Conservation (phyloP, 1,139 yeast genomes). For the Kodamaea anthophila region DNA sequence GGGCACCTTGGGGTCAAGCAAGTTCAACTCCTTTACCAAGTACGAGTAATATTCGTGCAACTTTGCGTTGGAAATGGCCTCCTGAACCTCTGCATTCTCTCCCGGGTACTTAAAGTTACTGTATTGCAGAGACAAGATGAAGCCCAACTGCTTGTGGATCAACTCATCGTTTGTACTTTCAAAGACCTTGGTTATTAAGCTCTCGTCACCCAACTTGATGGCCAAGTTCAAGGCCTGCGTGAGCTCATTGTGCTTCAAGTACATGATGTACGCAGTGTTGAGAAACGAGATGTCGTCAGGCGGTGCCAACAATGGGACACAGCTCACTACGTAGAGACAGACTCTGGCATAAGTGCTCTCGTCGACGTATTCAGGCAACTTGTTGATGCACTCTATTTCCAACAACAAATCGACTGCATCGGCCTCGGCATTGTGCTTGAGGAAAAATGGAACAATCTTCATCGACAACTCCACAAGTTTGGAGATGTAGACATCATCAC, state of each 20-base stretch:
- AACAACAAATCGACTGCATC: slow-evolving; percentile 92
- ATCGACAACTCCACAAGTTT: slow-evolving; percentile 62
- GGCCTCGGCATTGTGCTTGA: slow-evolving; percentile 95
- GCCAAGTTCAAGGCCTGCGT: slow-evolving; percentile 91
- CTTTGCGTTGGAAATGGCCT: slow-evolving; percentile 74
- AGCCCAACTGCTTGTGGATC: slow-evolving; percentile 85
- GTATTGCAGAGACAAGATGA: slow-evolving; percentile 83
- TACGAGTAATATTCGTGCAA: slow-evolving; percentile 76
- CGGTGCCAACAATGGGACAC: slow-evolving; percentile 92
- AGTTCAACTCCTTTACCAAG: slow-evolving; percentile 78
- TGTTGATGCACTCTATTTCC: slow-evolving; percentile 84
- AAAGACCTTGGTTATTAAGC: slow-evolving; percentile 72
- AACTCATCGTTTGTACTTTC: slow-evolving; percentile 64
- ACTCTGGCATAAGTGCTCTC: slow-evolving; percentile 81
- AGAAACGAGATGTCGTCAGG: slow-evolving; percentile 88
- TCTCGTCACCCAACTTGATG: slow-evolving; percentile 78
- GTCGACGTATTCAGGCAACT: slow-evolving; percentile 78
- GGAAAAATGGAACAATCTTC: slow-evolving; percentile 81
- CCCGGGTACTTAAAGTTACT: slow-evolving; percentile 62
- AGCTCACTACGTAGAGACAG: slow-evolving; percentile 89
- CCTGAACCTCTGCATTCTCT: slow-evolving; percentile 75
- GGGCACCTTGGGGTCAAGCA: slow-evolving; percentile 86
- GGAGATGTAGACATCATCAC: slow-evolving; percentile 35
- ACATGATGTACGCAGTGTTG: slow-evolving; percentile 86
- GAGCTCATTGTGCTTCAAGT: slow-evolving; percentile 69